These are phyloP conservation scores for Leptodermis oblonga DNA, from an alignment of 257 asterid species.

Conservation along the genomic window DNA sequence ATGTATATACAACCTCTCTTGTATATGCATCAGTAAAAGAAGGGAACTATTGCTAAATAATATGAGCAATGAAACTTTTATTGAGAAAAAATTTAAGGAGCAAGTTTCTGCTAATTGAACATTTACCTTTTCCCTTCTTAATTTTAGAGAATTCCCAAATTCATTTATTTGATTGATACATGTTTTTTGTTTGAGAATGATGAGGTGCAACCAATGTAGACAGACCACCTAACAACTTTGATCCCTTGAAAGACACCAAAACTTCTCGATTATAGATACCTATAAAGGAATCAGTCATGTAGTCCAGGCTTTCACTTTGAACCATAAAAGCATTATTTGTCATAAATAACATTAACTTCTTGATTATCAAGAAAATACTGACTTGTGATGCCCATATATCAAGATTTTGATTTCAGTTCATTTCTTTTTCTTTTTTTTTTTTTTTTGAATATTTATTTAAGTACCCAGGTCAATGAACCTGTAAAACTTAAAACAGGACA, in stretches of 20 bases:
- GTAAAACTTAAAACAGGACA: neutral
- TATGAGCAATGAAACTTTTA: neutral
- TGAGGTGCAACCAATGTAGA: neutral
- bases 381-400: neutral
- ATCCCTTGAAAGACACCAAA: neutral
- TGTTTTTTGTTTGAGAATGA: neutral
- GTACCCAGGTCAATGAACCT: neutral
- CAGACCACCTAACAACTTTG: neutral
- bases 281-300: neutral
- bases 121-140: neutral
- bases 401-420: neutral
- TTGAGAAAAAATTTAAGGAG: neutral
- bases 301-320: neutral
- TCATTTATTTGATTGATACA: neutral
- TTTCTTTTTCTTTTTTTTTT: neutral
- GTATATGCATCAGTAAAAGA: neutral
- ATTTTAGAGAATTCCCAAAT: neutral
- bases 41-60: neutral
- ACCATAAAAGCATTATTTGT: neutral
- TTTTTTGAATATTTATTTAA: neutral
- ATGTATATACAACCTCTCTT: constrained; percentile 1
- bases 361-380: neutral
- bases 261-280: neutral
- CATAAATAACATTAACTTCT: neutral
- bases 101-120: neutral